Evolutionary conservation across 2,329 filamentous ascomycete genomes (phyloP).

Genomic region (Alternaria sp.): DNA sequence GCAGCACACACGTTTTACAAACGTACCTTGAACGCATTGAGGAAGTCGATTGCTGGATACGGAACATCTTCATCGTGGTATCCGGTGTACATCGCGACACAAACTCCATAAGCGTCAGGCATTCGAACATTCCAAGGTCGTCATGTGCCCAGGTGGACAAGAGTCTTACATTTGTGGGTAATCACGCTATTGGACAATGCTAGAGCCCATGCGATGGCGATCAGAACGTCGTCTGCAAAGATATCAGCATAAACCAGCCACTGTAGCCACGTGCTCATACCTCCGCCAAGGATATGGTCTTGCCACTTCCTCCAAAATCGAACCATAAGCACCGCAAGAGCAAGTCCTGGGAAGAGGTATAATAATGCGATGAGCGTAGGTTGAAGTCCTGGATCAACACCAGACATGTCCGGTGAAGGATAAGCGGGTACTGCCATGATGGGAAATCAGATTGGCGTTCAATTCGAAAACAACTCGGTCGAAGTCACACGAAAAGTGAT

Average conservation of each 20-base stretch:
- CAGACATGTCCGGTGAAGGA: conserved; percentile 15
- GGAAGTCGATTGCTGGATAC: conserved; percentile 8
- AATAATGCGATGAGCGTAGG: conserved; percentile 18
- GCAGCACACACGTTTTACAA: not conserved
- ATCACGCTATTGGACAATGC: conserved; percentile 16
- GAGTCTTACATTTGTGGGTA: conserved; percentile 22
- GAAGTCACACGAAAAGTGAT: not conserved
- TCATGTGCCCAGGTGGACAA: not conserved
- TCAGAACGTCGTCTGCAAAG: not conserved
- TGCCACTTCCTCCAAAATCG: conserved; percentile 21
- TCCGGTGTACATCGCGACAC: conserved; percentile 16
- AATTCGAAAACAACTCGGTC: not conserved
- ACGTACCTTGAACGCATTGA: conserved; percentile 6
- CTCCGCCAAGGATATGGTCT: conserved; percentile 22
- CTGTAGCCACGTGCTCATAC: conserved; percentile 17
- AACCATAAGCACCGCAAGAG: conserved; percentile 14
- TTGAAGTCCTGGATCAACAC: conserved; percentile 17
- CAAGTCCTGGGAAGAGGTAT: conserved; percentile 18
- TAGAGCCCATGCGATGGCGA: conserved; percentile 17
- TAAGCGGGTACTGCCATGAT: not conserved
- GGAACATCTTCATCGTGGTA: conserved; percentile 24
- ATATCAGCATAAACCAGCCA: not conserved
- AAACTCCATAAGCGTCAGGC: conserved; percentile 6
- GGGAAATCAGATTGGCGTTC: not conserved
- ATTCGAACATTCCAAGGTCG: not conserved